Evolutionary conservation across 2,329 filamentous ascomycete species (phyloP).

Genomic region (Aspergillus phoenicis): DNA sequence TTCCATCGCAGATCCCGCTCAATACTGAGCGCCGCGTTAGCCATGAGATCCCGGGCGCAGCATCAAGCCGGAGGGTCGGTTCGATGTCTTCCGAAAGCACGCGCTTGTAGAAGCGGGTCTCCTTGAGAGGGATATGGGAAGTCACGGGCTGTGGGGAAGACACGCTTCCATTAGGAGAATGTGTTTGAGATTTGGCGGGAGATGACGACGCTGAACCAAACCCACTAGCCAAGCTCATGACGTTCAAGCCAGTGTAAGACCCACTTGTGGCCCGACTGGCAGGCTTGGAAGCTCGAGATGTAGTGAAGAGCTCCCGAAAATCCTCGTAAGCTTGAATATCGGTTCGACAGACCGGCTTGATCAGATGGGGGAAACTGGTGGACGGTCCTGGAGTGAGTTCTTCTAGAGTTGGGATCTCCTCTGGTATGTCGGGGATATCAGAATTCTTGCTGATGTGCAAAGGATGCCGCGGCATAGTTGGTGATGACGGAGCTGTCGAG

Average conservation of each 20-base stretch:
- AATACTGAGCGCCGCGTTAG: slow-evolving; percentile 83
- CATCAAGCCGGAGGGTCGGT: slow-evolving; percentile 85
- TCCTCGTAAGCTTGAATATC: slow-evolving; percentile 83
- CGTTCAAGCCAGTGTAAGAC: slow-evolving; percentile 66
- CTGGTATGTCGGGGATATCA: slow-evolving; percentile 61
- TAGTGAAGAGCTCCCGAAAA: slow-evolving; percentile 74
- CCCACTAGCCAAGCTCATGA: slow-evolving; percentile 55
- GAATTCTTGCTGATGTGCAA: slow-evolving; percentile 59
- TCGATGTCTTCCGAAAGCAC: slow-evolving; percentile 88
- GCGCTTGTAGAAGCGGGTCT: slow-evolving; percentile 92
- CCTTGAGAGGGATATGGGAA: slow-evolving; percentile 67
- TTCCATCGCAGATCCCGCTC: slow-evolving; percentile 79
- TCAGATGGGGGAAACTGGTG: slow-evolving; percentile 76
- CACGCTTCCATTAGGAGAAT: slow-evolving; percentile 51
- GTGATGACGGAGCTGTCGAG: slow-evolving; percentile 75
- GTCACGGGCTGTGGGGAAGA: slow-evolving; percentile 48
- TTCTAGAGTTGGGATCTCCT: slow-evolving; percentile 50
- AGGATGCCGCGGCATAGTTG: slow-evolving; percentile 62
- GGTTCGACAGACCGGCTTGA: slow-evolving; percentile 79
- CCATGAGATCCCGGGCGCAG: slow-evolving; percentile 90
- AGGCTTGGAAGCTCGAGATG: slow-evolving; percentile 64
- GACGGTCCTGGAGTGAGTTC: slow-evolving; percentile 64
- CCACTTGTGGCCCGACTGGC: slow-evolving; percentile 72
- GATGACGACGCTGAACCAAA: slow-evolving; percentile 65
- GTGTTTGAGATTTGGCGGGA: slow-evolving; percentile 59